phyloP scores from a whole-genome alignment of 2,329 filamentous ascomycete genomes.

The Colletotrichum tofieldiae region DNA sequence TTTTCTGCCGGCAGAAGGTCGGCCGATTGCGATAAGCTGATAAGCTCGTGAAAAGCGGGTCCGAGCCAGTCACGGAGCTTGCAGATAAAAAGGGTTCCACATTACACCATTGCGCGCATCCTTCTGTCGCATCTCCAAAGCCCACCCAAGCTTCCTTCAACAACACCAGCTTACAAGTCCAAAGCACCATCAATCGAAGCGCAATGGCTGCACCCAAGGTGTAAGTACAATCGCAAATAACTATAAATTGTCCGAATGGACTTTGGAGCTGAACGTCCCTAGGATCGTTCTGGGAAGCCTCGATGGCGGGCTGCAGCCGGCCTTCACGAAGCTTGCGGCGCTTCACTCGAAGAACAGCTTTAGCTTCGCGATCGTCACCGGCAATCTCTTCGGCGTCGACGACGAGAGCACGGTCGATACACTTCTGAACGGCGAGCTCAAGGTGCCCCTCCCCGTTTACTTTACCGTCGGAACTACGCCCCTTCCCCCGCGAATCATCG shows the following conservation, averaged over 20 bases:
- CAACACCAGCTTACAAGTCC: conserved; percentile 5
- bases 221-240: conserved; percentile 51
- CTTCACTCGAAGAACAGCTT: conserved; percentile 92
- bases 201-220: conserved; percentile 66
- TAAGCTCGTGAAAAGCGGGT: conserved; percentile 28
- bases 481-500: conserved; percentile 80
- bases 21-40: conserved; percentile 43
- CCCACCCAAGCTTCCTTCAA: conserved; percentile 29
- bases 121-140: conserved; percentile 34
- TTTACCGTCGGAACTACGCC: conserved; percentile 84
- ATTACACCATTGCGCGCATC: conserved; percentile 39
- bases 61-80: neutral
- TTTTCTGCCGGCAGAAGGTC: conserved; percentile 38
- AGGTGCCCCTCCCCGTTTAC: conserved; percentile 87
- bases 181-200: conserved; percentile 15
- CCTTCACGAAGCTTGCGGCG: conserved; percentile 84
- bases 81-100: conserved; percentile 23
- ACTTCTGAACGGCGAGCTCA: conserved; percentile 80
- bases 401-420: conserved; percentile 73
- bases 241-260: rapidly evolving
- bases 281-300: conserved; percentile 88
- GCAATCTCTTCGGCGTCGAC: conserved; percentile 82
- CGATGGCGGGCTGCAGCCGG: conserved; percentile 82
- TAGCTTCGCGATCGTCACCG: conserved; percentile 85
- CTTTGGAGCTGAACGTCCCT: conserved; percentile 38